Evolutionary conservation across 352 stramenopile genomes (phyloP).

Genomic region (Phytopythium boreale): DNA sequence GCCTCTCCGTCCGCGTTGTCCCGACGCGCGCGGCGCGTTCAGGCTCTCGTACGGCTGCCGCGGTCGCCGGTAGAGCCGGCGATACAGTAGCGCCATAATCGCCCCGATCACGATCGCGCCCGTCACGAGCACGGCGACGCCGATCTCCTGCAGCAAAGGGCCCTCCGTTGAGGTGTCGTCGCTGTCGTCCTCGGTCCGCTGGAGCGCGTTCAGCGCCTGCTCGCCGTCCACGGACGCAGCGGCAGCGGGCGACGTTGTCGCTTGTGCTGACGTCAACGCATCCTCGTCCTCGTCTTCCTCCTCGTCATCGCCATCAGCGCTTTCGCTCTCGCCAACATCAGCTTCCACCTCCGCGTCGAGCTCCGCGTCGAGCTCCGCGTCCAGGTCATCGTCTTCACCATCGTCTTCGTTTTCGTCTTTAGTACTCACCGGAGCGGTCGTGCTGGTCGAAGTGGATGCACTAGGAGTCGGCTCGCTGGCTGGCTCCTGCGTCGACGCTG

Average conservation of each 20-base stretch:
- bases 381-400: conserved; percentile 3
- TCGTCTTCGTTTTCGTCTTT: conserved; percentile 17
- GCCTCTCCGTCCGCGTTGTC: conserved; percentile 14
- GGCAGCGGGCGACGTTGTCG: background rate
- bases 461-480: background rate
- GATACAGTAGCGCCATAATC: conserved; percentile 66
- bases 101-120: conserved; percentile 58
- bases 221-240: background rate
- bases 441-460: background rate
- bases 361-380: background rate
- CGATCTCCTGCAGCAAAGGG: conserved; percentile 47
- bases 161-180: conserved; percentile 5
- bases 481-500: background rate
- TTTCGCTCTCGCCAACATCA: conserved; percentile 15
- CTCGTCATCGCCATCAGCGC: conserved; percentile 14
- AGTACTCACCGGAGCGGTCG: background rate
- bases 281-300: conserved; percentile 20
- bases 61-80: conserved; percentile 55
- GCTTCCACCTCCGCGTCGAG: conserved; percentile 10
- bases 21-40: conserved; percentile 29
- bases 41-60: conserved; percentile 74
- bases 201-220: background rate
- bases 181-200: background rate
- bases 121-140: conserved; percentile 61
- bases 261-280: background rate